Percentiles rank a stretch among this genome's conserved stretches.
Evolutionary conservation across 2,329 filamentous ascomycete species (phyloP).

Genomic region (Hymenoscyphus repandus): DNA sequence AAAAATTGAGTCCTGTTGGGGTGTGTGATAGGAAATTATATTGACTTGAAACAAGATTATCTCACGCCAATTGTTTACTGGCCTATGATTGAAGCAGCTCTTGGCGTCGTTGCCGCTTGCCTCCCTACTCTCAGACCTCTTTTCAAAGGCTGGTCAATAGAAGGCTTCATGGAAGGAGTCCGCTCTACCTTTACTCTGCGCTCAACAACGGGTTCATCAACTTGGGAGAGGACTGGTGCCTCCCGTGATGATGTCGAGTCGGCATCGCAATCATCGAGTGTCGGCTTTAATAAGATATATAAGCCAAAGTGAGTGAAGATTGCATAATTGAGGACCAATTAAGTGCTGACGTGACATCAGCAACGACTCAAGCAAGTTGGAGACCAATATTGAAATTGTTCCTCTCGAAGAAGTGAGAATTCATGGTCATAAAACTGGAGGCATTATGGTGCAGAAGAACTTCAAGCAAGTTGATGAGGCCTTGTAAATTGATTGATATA

Average conservation of each 20-base stretch:
- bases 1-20: too few relatives aligned
- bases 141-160: slow-evolving; percentile 15
- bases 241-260: neutral
- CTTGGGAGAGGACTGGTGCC: neutral
- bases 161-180: neutral
- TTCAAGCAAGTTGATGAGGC: neutral
- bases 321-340: neutral
- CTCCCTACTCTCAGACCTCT: slow-evolving; percentile 37
- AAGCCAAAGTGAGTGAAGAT: neutral
- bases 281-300: neutral
- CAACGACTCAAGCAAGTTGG: neutral
- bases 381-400: neutral
- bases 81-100: slow-evolving; percentile 38
- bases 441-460: neutral
- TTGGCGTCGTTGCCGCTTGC: slow-evolving; percentile 38
- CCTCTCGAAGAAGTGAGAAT: neutral
- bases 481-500: neutral
- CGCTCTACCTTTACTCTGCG: neutral
- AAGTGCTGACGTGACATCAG: neutral
- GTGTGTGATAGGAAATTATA: too few relatives aligned
- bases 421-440: neutral
- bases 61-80: slow-evolving; percentile 23
- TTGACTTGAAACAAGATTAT: neutral
- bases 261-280: neutral
- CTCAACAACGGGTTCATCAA: neutral